Evolutionary conservation across 176 grass and related monocot genomes (phyloP).

Genomic region (Elaeis guineensis): DNA sequence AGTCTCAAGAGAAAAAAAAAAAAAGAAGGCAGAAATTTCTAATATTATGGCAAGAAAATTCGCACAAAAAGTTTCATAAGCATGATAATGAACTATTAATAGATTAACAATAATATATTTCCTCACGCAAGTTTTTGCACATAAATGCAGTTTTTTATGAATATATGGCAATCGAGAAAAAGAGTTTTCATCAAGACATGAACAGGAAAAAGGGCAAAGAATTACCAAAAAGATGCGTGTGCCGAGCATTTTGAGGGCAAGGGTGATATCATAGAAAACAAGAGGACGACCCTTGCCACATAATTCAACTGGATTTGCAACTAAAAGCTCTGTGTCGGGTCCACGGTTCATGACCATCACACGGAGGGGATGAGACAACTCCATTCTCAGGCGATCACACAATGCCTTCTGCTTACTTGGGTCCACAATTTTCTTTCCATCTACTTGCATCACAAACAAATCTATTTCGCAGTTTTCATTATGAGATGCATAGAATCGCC

Average conservation of each 20-base stretch:
- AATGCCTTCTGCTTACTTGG: conserved; percentile 16
- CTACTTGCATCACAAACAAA: conserved; percentile 6
- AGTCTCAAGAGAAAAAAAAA: too few species aligned
- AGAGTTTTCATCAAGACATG: too few species aligned
- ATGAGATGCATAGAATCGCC: conserved; percentile 9
- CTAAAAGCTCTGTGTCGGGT: conserved; percentile 4
- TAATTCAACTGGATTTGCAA: conserved; percentile 17
- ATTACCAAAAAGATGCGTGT: conserved; percentile 11
- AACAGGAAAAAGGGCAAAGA: background rate
- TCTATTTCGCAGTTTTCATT: conserved; percentile 10
- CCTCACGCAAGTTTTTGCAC: background rate
- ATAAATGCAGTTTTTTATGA: too few species aligned
- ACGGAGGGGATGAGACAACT: background rate
- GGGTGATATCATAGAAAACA: conserved; percentile 14
- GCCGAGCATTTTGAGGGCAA: conserved; percentile 5
- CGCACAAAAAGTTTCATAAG: too few species aligned
- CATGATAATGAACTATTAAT: too few species aligned
- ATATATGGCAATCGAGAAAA: background rate
- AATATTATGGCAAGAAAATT: too few species aligned
- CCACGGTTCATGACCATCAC: conserved; percentile 3
- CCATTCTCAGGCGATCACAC: conserved; percentile 8
- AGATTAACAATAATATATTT: too few species aligned
- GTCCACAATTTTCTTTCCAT: conserved; percentile 15
- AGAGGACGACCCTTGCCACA: conserved; percentile 11
- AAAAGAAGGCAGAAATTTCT: too few species aligned